These are phyloP conservation scores for Myotisia sp. DNA, from an alignment of 2,329 filamentous ascomycete species.

Conservation along the genomic window DNA sequence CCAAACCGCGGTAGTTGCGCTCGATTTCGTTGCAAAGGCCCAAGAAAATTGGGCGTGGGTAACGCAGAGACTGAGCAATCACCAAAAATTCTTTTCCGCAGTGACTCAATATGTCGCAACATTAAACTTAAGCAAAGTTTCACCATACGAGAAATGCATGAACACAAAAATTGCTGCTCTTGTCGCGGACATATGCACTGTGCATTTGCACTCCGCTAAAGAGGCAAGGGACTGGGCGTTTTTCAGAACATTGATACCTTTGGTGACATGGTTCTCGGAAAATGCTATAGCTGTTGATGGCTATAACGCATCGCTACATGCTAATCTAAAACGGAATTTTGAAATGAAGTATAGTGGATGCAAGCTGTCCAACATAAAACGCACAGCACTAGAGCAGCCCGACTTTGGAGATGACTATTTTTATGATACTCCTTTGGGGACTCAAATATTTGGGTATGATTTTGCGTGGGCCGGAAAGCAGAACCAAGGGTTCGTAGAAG, in stretches of 20 bases:
- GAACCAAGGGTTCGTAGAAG: constrained; percentile 61
- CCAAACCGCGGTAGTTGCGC: constrained; percentile 56
- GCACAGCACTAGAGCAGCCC: constrained; percentile 51
- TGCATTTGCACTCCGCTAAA: constrained; percentile 76
- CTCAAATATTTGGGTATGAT: constrained; percentile 63
- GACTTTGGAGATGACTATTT: constrained; percentile 65
- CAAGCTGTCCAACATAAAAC: constrained; percentile 64
- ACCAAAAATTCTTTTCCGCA: constrained; percentile 56
- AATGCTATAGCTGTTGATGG: constrained; percentile 63
- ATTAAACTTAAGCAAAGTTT: constrained; percentile 40
- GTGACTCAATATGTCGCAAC: constrained; percentile 57
- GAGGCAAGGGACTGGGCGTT: constrained; percentile 57
- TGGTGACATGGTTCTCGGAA: constrained; percentile 65
- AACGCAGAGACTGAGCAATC: constrained; percentile 62
- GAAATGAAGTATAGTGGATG: constrained; percentile 60
- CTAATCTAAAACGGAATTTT: constrained; percentile 75
- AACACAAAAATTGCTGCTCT: constrained; percentile 63
- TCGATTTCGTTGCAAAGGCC: constrained; percentile 75
- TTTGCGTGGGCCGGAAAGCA: constrained; percentile 56
- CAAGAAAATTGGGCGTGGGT: constrained; percentile 96
- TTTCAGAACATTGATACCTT: constrained; percentile 55
- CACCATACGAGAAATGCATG: constrained; percentile 34
- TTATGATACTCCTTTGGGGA: constrained; percentile 65
- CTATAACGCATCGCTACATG: constrained; percentile 79
- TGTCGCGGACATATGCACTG: constrained; percentile 73